Conservation (phyloP, 2,329 filamentous ascomycete genomes). For the Neofusicoccum sp. region DNA sequence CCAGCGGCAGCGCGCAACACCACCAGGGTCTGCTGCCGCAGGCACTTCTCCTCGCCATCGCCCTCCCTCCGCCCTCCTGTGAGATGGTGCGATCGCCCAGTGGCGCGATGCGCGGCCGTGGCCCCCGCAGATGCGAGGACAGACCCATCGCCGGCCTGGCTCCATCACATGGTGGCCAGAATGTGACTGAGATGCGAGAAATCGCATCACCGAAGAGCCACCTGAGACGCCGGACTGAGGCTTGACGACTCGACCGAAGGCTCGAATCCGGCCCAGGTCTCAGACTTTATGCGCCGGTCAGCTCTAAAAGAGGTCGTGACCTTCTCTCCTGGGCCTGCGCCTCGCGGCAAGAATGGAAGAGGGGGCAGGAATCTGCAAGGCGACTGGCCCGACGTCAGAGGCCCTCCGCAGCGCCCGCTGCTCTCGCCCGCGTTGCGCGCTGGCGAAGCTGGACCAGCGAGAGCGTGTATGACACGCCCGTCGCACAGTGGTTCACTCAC, state of each 20-base stretch:
- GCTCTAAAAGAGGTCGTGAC: not conserved
- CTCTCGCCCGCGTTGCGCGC: not conserved
- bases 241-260: not conserved
- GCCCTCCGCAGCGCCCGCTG: no score
- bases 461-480: constrained; percentile 11
- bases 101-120: constrained; percentile 11
- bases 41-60: not conserved
- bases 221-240: not conserved
- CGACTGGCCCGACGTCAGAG: constrained; percentile 7
- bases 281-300: constrained; percentile 13
- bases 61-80: not conserved
- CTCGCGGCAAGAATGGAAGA: constrained; percentile 10
- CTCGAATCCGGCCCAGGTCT: constrained; percentile 2
- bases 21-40: not conserved
- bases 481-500: constrained; percentile 14
- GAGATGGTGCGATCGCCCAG: constrained; percentile 3
- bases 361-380: constrained; percentile 1
- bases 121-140: constrained; percentile 12
- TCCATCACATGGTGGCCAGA: constrained; percentile 11
- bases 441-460: not conserved
- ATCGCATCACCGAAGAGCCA: not conserved
- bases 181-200: constrained; percentile 13
- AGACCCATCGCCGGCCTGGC: not conserved
- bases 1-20: not conserved
- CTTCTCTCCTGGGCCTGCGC: not conserved